Conservation (phyloP, 2,329 filamentous ascomycete species). For the Gnomoniopsis sp. region DNA sequence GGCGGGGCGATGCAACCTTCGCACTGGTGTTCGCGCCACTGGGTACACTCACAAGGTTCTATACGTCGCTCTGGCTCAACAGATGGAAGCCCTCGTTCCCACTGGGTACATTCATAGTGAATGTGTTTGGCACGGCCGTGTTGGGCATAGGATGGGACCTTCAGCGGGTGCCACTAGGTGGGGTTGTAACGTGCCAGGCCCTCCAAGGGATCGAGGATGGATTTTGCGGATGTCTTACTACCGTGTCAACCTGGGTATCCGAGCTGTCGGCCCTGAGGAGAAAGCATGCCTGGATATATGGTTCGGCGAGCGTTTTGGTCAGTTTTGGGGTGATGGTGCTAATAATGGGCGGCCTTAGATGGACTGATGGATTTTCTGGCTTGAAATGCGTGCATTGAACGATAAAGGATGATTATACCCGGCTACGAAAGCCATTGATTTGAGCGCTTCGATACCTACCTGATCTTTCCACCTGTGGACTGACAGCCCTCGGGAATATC, state of each 20-base stretch:
- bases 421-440: background rate
- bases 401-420: background rate
- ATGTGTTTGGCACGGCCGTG: slow-evolving; percentile 72
- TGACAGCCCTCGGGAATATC: too few species aligned
- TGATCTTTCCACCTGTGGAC: too few species aligned
- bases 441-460: background rate
- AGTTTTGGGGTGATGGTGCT: slow-evolving; percentile 60
- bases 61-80: slow-evolving; percentile 70
- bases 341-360: slow-evolving; percentile 72
- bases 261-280: slow-evolving; percentile 53
- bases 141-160: slow-evolving; percentile 77
- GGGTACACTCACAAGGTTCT: slow-evolving; percentile 74
- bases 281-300: slow-evolving; percentile 64
- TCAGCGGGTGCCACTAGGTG: slow-evolving; percentile 59
- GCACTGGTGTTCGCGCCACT: slow-evolving; percentile 78
- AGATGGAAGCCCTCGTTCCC: slow-evolving; percentile 65
- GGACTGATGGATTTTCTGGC: slow-evolving; percentile 57
- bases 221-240: slow-evolving; percentile 65
- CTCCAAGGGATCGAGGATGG: slow-evolving; percentile 63
- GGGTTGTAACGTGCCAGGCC: slow-evolving; percentile 59
- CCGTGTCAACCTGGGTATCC: slow-evolving; percentile 63
- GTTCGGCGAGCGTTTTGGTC: slow-evolving; percentile 53
- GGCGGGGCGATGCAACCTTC: slow-evolving; percentile 75
- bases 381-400: slow-evolving; percentile 35
- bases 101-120: slow-evolving; percentile 80